These are phyloP conservation scores for Ogataea paraovalis DNA, from an alignment of 805 yeast species.

Conservation along the genomic window DNA sequence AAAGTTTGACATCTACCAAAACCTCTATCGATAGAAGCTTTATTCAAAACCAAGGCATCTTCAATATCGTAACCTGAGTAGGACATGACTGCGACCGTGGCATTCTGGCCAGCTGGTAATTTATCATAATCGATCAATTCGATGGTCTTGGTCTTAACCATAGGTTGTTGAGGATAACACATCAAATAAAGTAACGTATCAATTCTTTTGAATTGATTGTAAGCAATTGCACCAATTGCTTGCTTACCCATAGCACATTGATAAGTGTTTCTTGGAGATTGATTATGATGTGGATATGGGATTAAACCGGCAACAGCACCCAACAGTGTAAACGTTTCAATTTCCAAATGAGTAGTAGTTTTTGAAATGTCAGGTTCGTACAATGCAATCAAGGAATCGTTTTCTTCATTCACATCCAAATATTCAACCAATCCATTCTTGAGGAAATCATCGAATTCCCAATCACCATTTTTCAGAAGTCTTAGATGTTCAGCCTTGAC, in stretches of 20 bases:
- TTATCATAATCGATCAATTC: constrained; percentile 94
- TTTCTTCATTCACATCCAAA: constrained; percentile 95
- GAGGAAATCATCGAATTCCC: constrained; percentile 91
- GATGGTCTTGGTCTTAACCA: constrained; percentile 97
- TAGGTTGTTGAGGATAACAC: constrained; percentile 99
- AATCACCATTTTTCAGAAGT: constrained; percentile 58
- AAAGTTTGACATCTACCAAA: constrained; percentile 97
- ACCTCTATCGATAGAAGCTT: constrained; percentile 91
- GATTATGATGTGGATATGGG: constrained; percentile 91
- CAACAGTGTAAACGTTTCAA: constrained; percentile 88
- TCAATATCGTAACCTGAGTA: constrained; percentile 99
- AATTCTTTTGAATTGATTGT: constrained; percentile 92
- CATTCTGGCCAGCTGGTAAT: constrained; percentile 98
- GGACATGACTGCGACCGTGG: constrained; percentile 98
- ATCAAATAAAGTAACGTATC: constrained; percentile 89
- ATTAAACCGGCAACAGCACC: constrained; percentile 93
- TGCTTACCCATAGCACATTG: constrained; percentile 98
- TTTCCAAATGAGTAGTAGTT: constrained; percentile 82
- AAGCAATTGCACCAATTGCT: constrained; percentile 99
- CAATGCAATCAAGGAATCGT: constrained; percentile 87
- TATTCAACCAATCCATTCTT: constrained; percentile 87
- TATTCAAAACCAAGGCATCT: constrained; percentile 94
- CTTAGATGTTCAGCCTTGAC: constrained; percentile 70
- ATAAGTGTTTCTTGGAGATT: constrained; percentile 87
- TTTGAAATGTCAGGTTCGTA: constrained; percentile 64